phyloP scores from a whole-genome alignment of 306 rosid genomes.

The Notholithocarpus densiflorus region DNA sequence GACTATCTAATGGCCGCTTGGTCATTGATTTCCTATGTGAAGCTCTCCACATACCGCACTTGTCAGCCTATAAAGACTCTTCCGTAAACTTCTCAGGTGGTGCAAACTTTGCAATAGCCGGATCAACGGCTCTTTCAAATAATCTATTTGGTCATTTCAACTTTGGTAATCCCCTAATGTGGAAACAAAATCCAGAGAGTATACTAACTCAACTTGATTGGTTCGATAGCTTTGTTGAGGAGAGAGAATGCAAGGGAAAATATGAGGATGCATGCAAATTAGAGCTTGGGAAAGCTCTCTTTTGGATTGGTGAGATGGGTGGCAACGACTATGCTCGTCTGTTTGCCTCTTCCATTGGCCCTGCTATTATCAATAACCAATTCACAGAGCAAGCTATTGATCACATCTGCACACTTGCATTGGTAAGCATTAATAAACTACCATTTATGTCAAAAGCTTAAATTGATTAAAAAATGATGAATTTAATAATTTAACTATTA shows the following conservation, averaged over 20 bases:
- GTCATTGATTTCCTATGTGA: slow-evolving; percentile 18
- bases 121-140: slow-evolving; percentile 8
- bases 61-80: not conserved
- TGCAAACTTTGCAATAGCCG: slow-evolving; percentile 26
- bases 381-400: not conserved
- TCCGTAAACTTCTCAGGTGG: not conserved
- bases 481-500: too few relatives aligned
- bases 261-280: not conserved
- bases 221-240: not conserved
- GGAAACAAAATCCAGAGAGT: slow-evolving; percentile 12
- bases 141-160: not conserved
- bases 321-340: slow-evolving; percentile 26
- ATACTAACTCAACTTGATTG: slow-evolving; percentile 15
- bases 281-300: not conserved
- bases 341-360: slow-evolving; percentile 1
- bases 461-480: too few relatives aligned
- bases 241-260: not conserved
- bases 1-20: slow-evolving; percentile 16
- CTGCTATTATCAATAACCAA: not conserved
- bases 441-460: too few relatives aligned
- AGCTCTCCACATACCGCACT: not conserved
- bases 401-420: not conserved
- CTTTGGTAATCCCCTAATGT: slow-evolving; percentile 1
- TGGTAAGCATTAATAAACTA: not conserved
- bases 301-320: slow-evolving; percentile 28